A percentile compares a stretch with the other conserved stretches of the same genome.
Conservation (phyloP, 768 basidiomycete species). For the Candolleomyces aberdarensis region DNA sequence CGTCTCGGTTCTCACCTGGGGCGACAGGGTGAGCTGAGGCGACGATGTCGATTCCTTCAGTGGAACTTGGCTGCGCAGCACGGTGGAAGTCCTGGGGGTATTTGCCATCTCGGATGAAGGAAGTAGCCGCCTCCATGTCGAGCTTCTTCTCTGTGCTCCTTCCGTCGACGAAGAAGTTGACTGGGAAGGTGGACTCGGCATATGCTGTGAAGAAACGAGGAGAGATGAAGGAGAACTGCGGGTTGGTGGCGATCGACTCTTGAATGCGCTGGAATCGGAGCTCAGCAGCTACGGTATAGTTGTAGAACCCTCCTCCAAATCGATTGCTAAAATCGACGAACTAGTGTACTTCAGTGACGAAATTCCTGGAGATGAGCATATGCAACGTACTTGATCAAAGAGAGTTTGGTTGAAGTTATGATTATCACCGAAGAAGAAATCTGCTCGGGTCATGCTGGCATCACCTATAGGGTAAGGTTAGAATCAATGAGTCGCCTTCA, state of each 20-base stretch:
- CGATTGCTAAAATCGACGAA: constrained; percentile 12
- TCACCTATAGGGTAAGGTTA: background rate
- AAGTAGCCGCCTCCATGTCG: constrained; percentile 10
- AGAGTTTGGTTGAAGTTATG: constrained; percentile 21
- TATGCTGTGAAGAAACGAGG: constrained; percentile 14
- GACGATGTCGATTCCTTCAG: constrained; percentile 3
- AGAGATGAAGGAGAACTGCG: constrained; percentile 13
- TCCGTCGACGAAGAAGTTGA: constrained; percentile 18
- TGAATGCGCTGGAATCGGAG: constrained; percentile 14
- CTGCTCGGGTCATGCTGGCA: constrained; percentile 7
- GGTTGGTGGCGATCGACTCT: constrained; percentile 20
- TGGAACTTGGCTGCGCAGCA: constrained; percentile 4
- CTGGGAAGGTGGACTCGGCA: constrained; percentile 14
- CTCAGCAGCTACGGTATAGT: constrained; percentile 15
- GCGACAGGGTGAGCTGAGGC: constrained; percentile 7
- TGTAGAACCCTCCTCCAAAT: constrained; percentile 19
- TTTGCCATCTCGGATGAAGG: constrained; percentile 16
- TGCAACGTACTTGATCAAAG: constrained; percentile 13
- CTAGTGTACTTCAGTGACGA: background rate
- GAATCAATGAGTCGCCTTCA: background rate
- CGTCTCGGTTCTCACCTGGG: constrained; percentile 11
- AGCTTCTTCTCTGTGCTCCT: constrained; percentile 12
- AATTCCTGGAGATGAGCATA: too few species aligned
- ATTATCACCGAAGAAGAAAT: constrained; percentile 19
- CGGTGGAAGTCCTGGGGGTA: constrained; percentile 16